Conservation (phyloP, 1,139 yeast genomes). For the Kodamaea fungicola region DNA sequence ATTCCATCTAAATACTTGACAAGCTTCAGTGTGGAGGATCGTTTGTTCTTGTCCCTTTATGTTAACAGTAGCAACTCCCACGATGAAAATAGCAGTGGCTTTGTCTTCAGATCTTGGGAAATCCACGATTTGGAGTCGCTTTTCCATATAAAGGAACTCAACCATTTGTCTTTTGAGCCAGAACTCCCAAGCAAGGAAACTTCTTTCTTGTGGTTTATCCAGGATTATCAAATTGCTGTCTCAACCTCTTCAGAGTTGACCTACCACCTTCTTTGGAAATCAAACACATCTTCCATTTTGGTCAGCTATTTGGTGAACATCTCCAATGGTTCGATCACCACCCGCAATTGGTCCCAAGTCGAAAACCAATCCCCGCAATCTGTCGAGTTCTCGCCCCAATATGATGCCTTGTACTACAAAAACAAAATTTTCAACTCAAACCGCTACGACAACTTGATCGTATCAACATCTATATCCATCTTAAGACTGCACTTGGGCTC, state of each 20-base stretch:
- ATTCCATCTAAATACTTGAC: constrained; percentile 33
- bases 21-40: constrained; percentile 7
- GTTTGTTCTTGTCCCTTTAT: constrained; percentile 17
- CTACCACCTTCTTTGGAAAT: constrained; percentile 54
- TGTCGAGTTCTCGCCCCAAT: constrained; percentile 23
- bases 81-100: constrained; percentile 17
- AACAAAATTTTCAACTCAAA: constrained; percentile 47
- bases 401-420: constrained; percentile 34
- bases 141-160: constrained; percentile 17
- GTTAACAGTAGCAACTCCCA: constrained; percentile 10
- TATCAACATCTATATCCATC: constrained; percentile 38
- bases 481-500: constrained; percentile 25
- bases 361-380: constrained; percentile 7
- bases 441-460: constrained; percentile 40
- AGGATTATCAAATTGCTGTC: constrained; percentile 34
- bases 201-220: constrained; percentile 43
- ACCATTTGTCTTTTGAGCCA: constrained; percentile 26
- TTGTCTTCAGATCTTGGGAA: constrained; percentile 21
- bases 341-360: constrained; percentile 19
- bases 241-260: constrained; percentile 17
- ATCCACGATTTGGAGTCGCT: constrained; percentile 14
- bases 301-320: constrained; percentile 19
- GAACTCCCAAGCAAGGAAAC: constrained; percentile 19
- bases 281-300: constrained; percentile 51
- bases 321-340: constrained; percentile 16